phyloP scores from a whole-genome alignment of 129 eudicot species.

The Silybum marianum region DNA sequence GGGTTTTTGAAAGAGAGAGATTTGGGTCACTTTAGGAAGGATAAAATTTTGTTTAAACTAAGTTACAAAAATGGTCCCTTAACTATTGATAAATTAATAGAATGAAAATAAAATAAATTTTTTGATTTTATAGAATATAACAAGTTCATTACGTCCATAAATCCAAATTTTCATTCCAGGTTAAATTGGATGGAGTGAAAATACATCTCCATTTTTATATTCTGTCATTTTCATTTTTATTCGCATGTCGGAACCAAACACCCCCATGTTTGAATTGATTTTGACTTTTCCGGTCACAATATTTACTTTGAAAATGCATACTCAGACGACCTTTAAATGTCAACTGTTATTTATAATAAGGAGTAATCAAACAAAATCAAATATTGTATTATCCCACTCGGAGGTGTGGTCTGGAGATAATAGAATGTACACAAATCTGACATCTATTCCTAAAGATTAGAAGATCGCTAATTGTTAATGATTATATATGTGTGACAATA shows the following conservation, averaged over 20 bases:
- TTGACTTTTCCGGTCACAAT: neutral
- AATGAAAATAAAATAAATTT: neutral
- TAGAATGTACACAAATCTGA: neutral
- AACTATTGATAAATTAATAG: neutral
- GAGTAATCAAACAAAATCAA: too few species aligned
- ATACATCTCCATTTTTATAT: too few species aligned
- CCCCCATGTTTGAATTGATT: neutral
- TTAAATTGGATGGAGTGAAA: too few species aligned
- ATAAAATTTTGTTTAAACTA: neutral
- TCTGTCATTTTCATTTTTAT: too few species aligned
- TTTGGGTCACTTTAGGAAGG: neutral
- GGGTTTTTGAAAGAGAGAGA: slow-evolving; percentile 31
- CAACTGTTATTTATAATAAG: neutral
- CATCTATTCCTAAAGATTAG: too few species aligned
- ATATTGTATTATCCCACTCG: too few species aligned
- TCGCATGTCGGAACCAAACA: too few species aligned
- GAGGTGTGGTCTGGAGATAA: neutral
- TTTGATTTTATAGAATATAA: too few species aligned
- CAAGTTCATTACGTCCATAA: too few species aligned
- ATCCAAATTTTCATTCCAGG: too few species aligned
- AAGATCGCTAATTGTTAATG: neutral
- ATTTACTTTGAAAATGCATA: neutral
- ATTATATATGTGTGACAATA: neutral
- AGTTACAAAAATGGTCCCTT: slow-evolving; percentile 10
- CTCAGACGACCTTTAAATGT: neutral